Percentiles rank a stretch among this genome's conserved stretches.
Conservation (phyloP, 2,329 filamentous ascomycete species). For the Ophiocordyceps robertsii region DNA sequence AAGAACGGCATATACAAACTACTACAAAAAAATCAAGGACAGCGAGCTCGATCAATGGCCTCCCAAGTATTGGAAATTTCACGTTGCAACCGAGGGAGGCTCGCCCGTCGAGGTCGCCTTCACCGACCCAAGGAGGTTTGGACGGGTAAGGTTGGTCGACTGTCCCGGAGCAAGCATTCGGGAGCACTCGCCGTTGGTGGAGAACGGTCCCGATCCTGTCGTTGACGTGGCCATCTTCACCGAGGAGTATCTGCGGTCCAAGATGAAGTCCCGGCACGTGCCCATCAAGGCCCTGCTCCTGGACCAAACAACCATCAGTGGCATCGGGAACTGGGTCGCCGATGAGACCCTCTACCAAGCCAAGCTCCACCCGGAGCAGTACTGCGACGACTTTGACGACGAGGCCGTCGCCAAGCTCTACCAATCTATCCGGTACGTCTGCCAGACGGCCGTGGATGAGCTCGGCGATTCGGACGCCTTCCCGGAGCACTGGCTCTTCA, state of each 20-base stretch:
- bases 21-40: conserved; percentile 59
- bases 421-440: conserved; percentile 63
- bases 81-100: conserved; percentile 48
- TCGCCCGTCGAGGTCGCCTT: conserved; percentile 56
- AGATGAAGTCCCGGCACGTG: conserved; percentile 63
- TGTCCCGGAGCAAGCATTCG: conserved; percentile 66
- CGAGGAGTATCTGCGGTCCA: conserved; percentile 56
- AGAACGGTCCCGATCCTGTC: conserved; percentile 91
- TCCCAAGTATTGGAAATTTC: conserved; percentile 80
- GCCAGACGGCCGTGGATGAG: conserved; percentile 62
- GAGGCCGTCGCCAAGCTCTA: conserved; percentile 60
- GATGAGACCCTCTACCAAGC: conserved; percentile 91
- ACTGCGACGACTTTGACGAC: conserved; percentile 67
- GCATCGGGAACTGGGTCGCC: conserved; percentile 94
- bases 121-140: conserved; percentile 69
- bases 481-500: conserved; percentile 78
- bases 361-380: conserved; percentile 81
- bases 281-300: conserved; percentile 82
- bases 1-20: conserved; percentile 64
- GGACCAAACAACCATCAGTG: conserved; percentile 78
- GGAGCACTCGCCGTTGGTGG: conserved; percentile 62
- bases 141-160: conserved; percentile 68
- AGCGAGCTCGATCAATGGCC: conserved; percentile 60
- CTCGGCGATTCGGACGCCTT: conserved; percentile 76
- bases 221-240: conserved; percentile 68